Evolutionary conservation across 108 stramenopile genomes (phyloP), one percentile per base, ranked within the genome.

Genomic region (Conticribra weissflogii): DNA sequence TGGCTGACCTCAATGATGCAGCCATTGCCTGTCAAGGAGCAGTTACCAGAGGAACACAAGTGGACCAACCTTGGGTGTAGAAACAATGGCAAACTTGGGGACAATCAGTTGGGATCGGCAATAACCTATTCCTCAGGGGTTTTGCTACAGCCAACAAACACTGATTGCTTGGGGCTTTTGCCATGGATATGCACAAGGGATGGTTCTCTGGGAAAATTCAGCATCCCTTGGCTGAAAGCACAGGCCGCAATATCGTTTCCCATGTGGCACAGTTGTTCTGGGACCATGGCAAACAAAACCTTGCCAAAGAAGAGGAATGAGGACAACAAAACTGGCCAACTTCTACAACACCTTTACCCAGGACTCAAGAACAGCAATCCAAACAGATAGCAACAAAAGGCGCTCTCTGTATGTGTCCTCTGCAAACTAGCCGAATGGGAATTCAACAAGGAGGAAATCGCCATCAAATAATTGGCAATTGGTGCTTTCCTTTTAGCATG

Each of bases 1-100:
- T n/a, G n/a, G n/a, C n/a, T n/a, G n/a, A n/a, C n/a, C n/a, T n/a
- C n/a, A n/a, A n/a, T n/a, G n/a, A n/a, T n/a, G n/a, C n/a, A 58
- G 1, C 68, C 68, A 3, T 30, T 69, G 1, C 34, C 57, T n/a
- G 57, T 32, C 16, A 58, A 69, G 24, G 19, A 29, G 57, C 68
- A 69, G 48, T 51, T 65, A 52, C 31, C 22, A 23, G 64, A 65
- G 27, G 18, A 17, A 65, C 64, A 53, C 64, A 53, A 3, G 32
- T 45, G 23, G 49, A 69, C 59, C 36, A 59, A 45, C 36, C 25
- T 69, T 9, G 57, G 18, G 68, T 44, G 36, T 69, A 44, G 68
- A 7, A 36, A 50, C n/a, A n/a, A n/a, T n/a, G n/a, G n/a, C n/a
- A n/a, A n/a, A n/a, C n/a, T n/a, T n/a, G n/a, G n/a, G n/a, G n/a